Conservation (phyloP, 495 filamentous ascomycete species). For the Aspergillus indologenus region DNA sequence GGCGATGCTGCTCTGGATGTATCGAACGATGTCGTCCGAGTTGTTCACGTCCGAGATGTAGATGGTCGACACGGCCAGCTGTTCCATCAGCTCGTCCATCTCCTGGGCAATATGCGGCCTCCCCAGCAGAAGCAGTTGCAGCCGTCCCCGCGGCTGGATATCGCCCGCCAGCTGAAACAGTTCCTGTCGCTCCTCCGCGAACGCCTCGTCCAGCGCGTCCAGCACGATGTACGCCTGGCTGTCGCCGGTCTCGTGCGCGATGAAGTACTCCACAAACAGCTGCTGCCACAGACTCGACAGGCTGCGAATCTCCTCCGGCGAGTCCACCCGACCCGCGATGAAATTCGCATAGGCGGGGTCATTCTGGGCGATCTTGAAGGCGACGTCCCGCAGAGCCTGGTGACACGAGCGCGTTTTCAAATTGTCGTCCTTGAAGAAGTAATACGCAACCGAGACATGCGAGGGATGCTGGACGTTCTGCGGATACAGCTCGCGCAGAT, state of each 20-base stretch:
- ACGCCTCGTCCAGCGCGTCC: slow-evolving; percentile 36
- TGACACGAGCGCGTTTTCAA: slow-evolving; percentile 27
- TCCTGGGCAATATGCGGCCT: slow-evolving; percentile 27
- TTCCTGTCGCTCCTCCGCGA: slow-evolving; percentile 19
- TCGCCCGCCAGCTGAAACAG: slow-evolving; percentile 22
- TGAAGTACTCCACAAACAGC: slow-evolving; percentile 30
- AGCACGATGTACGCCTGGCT: slow-evolving; percentile 29
- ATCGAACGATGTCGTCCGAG: slow-evolving; percentile 27
- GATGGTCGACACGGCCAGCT: slow-evolving; percentile 28
- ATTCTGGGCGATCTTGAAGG: slow-evolving; percentile 30
- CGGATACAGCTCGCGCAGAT: slow-evolving; percentile 18
- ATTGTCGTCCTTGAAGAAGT: slow-evolving; percentile 36
- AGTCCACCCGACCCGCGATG: slow-evolving; percentile 14
- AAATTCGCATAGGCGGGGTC: slow-evolving; percentile 30
- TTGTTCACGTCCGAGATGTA: slow-evolving; percentile 32
- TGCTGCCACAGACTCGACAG: slow-evolving; percentile 30
- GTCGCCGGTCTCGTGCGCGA: slow-evolving; percentile 12
- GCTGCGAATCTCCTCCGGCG: slow-evolving; percentile 23
- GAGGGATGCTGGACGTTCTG: slow-evolving; percentile 2
- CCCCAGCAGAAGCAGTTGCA: slow-evolving; percentile 30
- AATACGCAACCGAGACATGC: slow-evolving; percentile 25
- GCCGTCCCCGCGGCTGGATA: neutral
- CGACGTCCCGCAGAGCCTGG: slow-evolving; percentile 28
- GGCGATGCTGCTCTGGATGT: slow-evolving; percentile 27
- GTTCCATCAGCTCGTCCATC: slow-evolving; percentile 25